These are phyloP conservation scores for Trichosporon coremiiforme DNA, from an alignment of 1,284 basidiomycete species.

Conservation along the genomic window DNA sequence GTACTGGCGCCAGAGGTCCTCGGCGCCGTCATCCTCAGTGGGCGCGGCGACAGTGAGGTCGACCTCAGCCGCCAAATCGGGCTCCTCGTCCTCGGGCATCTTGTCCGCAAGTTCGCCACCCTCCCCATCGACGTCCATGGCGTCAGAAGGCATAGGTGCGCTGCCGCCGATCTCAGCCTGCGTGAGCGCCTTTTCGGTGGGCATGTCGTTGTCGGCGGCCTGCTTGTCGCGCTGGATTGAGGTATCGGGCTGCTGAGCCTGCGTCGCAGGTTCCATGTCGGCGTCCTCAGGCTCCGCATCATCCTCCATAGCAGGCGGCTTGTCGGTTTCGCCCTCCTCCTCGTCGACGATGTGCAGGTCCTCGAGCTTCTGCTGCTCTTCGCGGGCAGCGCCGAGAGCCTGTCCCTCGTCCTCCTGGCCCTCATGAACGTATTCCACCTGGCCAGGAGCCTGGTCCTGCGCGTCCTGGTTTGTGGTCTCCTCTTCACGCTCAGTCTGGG, in stretches of 20 bases:
- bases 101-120: slow-evolving; percentile 46
- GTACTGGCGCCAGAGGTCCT: slow-evolving; percentile 87
- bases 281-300: slow-evolving; percentile 29
- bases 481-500: slow-evolving; percentile 59
- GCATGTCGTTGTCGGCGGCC: slow-evolving; percentile 30
- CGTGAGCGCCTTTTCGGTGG: slow-evolving; percentile 55
- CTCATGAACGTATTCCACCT: slow-evolving; percentile 78
- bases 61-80: slow-evolving; percentile 54
- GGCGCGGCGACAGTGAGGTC: slow-evolving; percentile 65
- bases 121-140: slow-evolving; percentile 49
- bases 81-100: slow-evolving; percentile 39
- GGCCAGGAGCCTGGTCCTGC: slow-evolving; percentile 61
- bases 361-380: slow-evolving; percentile 76
- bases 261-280: slow-evolving; percentile 20
- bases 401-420: slow-evolving; percentile 71
- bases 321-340: slow-evolving; percentile 30
- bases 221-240: slow-evolving; percentile 33
- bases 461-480: slow-evolving; percentile 45
- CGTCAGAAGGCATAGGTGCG: slow-evolving; percentile 35
- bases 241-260: slow-evolving; percentile 28
- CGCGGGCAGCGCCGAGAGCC: slow-evolving; percentile 81
- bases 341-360: slow-evolving; percentile 76
- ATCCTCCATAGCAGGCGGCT: slow-evolving; percentile 31
- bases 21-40: slow-evolving; percentile 55
- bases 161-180: slow-evolving; percentile 50